A percentile compares a stretch with the other conserved stretches of the same genome.
These are phyloP conservation scores for Eimeria acervulina DNA, from an alignment of 169 alveolate species.

Conservation along the genomic window DNA sequence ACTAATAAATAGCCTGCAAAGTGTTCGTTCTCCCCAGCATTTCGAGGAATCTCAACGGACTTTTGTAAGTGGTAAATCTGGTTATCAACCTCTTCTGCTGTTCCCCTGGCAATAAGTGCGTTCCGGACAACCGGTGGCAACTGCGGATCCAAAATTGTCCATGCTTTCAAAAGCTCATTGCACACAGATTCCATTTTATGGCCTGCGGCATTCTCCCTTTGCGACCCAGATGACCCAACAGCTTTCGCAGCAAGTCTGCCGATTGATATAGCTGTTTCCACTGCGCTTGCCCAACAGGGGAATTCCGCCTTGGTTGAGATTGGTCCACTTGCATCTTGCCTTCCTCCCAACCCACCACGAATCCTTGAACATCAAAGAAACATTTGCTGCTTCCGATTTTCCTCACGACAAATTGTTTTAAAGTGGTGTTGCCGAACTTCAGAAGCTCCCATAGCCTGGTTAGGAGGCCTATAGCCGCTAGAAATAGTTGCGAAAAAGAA, in stretches of 20 bases:
- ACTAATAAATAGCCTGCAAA: conserved; percentile 57
- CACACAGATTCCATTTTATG: neutral
- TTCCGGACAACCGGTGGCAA: conserved; percentile 64
- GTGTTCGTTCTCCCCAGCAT: conserved; percentile 56
- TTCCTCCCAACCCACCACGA: conserved; percentile 48
- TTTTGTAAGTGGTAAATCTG: conserved; percentile 43
- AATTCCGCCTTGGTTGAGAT: conserved; percentile 53
- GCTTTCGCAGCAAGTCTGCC: conserved; percentile 6
- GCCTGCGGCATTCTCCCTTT: conserved; percentile 12
- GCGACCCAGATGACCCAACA: neutral
- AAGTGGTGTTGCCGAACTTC: neutral
- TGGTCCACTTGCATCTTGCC: conserved; percentile 40
- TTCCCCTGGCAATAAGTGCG: conserved; percentile 28
- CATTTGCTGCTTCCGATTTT: neutral
- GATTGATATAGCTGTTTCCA: conserved; percentile 21
- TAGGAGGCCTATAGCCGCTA: neutral
- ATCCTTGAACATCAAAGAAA: neutral
- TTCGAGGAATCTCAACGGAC: conserved; percentile 31
- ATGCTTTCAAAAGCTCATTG: conserved; percentile 34
- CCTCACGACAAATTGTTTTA: neutral
- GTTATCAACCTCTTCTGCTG: conserved; percentile 40
- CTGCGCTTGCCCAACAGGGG: conserved; percentile 38
- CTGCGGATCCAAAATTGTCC: conserved; percentile 54
- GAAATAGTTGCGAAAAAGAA: neutral
- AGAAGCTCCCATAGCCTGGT: neutral